A percentile compares a stretch with the other conserved stretches of the same genome.
phyloP scores from a whole-genome alignment of 106 monocot genomes.

The Phalaenopsis aphrodite region DNA sequence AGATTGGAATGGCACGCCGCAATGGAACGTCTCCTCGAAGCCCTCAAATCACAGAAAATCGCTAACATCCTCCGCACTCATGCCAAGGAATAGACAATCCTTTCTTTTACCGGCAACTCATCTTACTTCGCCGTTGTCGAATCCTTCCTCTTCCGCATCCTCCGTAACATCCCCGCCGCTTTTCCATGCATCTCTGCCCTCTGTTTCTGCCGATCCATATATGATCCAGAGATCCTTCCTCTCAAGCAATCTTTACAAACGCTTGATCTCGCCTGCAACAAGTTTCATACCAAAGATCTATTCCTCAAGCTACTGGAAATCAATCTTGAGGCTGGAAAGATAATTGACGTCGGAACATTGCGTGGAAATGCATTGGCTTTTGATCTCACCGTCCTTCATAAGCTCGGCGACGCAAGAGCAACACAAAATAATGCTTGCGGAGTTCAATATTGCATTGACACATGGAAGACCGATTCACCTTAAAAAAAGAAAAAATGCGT shows the following conservation, averaged over 20 bases:
- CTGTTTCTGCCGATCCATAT: constrained; percentile 47
- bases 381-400: constrained; percentile 60
- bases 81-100: constrained; percentile 43
- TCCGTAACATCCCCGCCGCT: constrained; percentile 35
- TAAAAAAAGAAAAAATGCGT: too few relatives aligned
- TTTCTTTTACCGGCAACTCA: constrained; percentile 40
- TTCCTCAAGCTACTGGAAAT: constrained; percentile 80
- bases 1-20: too few relatives aligned
- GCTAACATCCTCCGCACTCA: constrained; percentile 60
- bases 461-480: too few relatives aligned
- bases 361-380: constrained; percentile 81
- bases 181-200: constrained; percentile 56
- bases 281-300: constrained; percentile 39
- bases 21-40: constrained; percentile 57
- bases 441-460: too few relatives aligned
- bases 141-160: constrained; percentile 65
- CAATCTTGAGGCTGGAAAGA: constrained; percentile 73
- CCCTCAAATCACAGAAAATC: constrained; percentile 80
- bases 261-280: constrained; percentile 62
- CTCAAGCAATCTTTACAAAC: constrained; percentile 31
- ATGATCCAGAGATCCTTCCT: constrained; percentile 35
- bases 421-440: too few relatives aligned
- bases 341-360: constrained; percentile 78
- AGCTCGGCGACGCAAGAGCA: constrained; percentile 82
- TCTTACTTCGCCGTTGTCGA: constrained; percentile 56